Evolutionary conservation across 345 rosid genomes (phyloP).

Genomic region (Melastoma malabathricum): DNA sequence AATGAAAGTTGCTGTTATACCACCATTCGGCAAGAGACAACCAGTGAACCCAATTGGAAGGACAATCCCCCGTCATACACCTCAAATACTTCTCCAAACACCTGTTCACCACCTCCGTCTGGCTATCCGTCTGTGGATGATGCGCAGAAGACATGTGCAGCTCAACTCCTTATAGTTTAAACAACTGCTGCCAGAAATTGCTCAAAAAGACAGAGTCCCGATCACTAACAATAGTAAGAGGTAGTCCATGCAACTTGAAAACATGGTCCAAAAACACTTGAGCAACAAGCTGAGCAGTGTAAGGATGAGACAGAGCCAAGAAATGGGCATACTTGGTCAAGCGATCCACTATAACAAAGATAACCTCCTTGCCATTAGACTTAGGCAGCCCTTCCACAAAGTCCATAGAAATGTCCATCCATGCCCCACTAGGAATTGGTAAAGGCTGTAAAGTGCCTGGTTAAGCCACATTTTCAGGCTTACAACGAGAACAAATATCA

Average conservation of each 20-base stretch:
- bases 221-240: not conserved
- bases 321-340: not conserved
- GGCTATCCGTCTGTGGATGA: conserved; percentile 1
- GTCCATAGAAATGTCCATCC: not conserved
- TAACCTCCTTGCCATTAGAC: not conserved
- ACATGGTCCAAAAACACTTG: not conserved
- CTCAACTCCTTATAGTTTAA: not conserved
- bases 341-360: not conserved
- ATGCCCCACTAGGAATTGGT: not conserved
- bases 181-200: too few species aligned
- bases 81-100: conserved; percentile 7
- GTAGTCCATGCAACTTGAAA: not conserved
- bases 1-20: not conserved
- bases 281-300: not conserved
- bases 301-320: too few species aligned
- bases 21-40: not conserved
- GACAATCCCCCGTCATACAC: not conserved
- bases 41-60: not conserved
- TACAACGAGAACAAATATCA: not conserved
- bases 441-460: not conserved
- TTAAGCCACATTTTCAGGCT: not conserved
- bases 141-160: not conserved
- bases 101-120: conserved; percentile 1
- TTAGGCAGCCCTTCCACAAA: not conserved
- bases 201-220: not conserved